Evolutionary conservation across 306 rosid species (phyloP), one percentile per base, ranked within the genome.

Genomic region (Psophocarpus tetragonolobus): DNA sequence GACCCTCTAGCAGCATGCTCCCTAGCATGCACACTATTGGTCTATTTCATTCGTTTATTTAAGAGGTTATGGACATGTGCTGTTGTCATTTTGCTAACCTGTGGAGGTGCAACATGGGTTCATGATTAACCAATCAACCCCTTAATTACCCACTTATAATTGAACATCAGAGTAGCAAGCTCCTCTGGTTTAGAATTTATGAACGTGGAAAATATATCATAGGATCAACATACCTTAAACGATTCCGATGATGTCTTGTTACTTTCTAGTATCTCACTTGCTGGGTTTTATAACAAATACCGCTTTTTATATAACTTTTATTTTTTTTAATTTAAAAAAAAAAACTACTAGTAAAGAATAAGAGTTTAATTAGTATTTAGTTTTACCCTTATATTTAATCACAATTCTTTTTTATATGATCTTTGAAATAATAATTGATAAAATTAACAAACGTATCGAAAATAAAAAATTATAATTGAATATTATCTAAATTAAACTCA

Each of bases 71-170:
- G 69, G 75, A 33, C 75, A 66, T 77, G 78, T 65, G 74, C 44
- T 69, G 50, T 63, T 80, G 56, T 79, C 79, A 71, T 42, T 71
- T 24, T 64, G 73, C 80, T 54, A 50, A 70, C 62, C 44, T 50
- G 7, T 29, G 56, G 7, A 61, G 69, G 64, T 48, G 65, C 48
- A 26, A 76, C 61, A 44, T 23, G 36, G 3, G 11, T 47, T 79
- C 24, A 33, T 61, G 21, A 71, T 72, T 61, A 71, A 54, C 73
- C 75, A 80, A 75, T 54, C 79, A 64, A 39, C 68, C 3, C 84
- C 73, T 14, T 60, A 32, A 60, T 60, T 57, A 57, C 8, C 15
- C 66, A 26, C 66, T 26, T 12, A 12, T 57, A 57, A 57, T 27
- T 26, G 35, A 2, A 29, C 18, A 29, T 32, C 20, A 12, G 20